Evolutionary conservation across 148 eudicot species (phyloP).

Genomic region (Vaccinium myrtillus): DNA sequence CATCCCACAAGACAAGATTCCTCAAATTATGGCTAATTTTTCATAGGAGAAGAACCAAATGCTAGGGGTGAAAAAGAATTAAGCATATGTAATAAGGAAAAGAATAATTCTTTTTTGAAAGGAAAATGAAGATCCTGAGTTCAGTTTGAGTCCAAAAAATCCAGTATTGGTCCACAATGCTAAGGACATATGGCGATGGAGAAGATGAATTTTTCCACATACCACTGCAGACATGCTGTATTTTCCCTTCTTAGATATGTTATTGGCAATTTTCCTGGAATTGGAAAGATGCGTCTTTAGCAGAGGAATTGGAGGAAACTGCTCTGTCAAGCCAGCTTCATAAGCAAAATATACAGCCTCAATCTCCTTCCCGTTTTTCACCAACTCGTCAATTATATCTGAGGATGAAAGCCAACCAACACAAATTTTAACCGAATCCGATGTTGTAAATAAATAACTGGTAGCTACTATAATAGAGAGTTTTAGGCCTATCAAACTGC

Average conservation of each 20-base stretch:
- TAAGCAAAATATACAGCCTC: slow-evolving; percentile 55
- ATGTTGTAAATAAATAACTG: background rate
- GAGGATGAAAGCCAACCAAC: background rate
- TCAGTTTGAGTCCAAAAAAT: background rate
- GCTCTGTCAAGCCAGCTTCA: slow-evolving; percentile 48
- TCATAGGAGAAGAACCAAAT: background rate
- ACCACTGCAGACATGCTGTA: slow-evolving; percentile 15
- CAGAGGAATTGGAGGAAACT: slow-evolving; percentile 45
- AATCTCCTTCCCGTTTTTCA: slow-evolving; percentile 41
- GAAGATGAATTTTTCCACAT: background rate
- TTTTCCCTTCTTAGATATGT: slow-evolving; percentile 18
- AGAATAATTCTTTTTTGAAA: background rate
- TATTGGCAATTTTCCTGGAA: slow-evolving; percentile 20
- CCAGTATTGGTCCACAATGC: background rate
- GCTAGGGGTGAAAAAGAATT: background rate
- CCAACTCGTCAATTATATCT: slow-evolving; percentile 18
- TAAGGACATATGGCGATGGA: background rate
- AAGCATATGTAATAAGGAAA: background rate
- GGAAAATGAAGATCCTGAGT: background rate
- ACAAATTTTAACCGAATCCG: background rate
- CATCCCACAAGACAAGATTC: background rate
- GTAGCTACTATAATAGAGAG: background rate
- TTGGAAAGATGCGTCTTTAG: slow-evolving; percentile 38
- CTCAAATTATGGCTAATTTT: background rate
- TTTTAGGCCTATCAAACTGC: background rate